Conservation (phyloP, 2,329 filamentous ascomycete genomes). For the Biscogniauxia mediterranea region DNA sequence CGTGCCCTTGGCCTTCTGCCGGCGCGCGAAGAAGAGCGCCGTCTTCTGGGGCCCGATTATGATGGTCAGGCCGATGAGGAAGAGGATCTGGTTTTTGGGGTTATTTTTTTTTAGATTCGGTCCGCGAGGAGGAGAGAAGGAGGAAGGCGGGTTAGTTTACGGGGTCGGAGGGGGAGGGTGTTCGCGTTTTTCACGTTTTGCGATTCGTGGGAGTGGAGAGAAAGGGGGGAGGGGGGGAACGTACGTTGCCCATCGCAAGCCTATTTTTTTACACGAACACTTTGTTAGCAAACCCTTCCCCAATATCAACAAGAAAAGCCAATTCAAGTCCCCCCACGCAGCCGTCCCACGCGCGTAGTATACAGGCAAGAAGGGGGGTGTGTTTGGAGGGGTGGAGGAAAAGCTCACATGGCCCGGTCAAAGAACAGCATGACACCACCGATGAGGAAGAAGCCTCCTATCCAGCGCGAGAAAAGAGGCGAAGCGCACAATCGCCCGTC, state of each 20-base stretch:
- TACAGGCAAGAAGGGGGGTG: too few species aligned
- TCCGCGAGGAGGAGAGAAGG: too few species aligned
- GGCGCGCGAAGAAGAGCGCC: conserved; percentile 87
- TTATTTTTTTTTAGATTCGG: too few species aligned
- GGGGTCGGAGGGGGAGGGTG: too few species aligned
- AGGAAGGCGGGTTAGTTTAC: too few species aligned
- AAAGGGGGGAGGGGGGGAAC: conserved; percentile 22
- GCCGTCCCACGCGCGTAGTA: too few species aligned
- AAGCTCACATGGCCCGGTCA: conserved; percentile 83
- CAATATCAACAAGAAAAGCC: too few species aligned
- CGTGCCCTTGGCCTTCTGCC: conserved; percentile 89
- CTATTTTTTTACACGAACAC: conserved; percentile 40
- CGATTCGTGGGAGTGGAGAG: not conserved
- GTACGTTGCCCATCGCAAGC: conserved; percentile 96
- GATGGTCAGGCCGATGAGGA: conserved; percentile 92
- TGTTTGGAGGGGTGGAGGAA: conserved; percentile 2
- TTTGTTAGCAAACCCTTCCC: too few species aligned
- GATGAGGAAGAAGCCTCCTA: conserved; percentile 92
- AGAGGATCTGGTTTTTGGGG: conserved; percentile 70
- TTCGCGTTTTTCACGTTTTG: too few species aligned
- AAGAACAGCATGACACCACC: conserved; percentile 97
- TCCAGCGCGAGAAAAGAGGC: conserved; percentile 8
- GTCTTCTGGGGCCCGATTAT: conserved; percentile 94
- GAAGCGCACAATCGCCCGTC: conserved; percentile 13
- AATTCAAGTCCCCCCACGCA: too few species aligned